Evolutionary conservation across 2,329 filamentous ascomycete genomes (phyloP), one percentile per base, ranked within the genome.

Genomic region (Tolypocladium tundrense): DNA sequence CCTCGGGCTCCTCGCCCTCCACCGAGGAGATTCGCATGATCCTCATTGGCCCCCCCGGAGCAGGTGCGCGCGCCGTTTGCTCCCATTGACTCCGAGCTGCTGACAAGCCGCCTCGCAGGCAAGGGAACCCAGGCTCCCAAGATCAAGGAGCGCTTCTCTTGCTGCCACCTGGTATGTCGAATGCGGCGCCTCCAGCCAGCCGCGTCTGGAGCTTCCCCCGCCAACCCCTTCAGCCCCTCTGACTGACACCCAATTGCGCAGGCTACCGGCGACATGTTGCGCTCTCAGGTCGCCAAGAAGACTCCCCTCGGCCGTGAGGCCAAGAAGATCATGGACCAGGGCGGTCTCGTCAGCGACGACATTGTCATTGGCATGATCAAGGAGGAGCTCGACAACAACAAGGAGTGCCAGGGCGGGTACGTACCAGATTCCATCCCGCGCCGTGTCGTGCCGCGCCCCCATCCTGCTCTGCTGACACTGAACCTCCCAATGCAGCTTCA

Each of bases 301-400:
- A 99, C 94, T 59, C 77, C 89, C 60, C 86, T 99, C 64, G 94
- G 94, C 67, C 85, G 89, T 72, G 91, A 97, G 80, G 94, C 94
- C 65, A 99, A 99, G 87, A 97, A 97, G 86, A 99, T 99, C 76
- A 99, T 99, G 94, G 94, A 99, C 72, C 88, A 93, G 73, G 94
- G 94, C 68, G 93, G 93, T 66, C 86, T 99, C 60, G 94, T 99
- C 73, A 96, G 91, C 75, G 94, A 99, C 76, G 93, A 97, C 73
- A 99, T 99, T 72, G 93, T 99, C 84, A 90, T 99, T 75, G 91
- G 93, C 77, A 99, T 99, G 94, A 99, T 99, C 81, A 93, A 94
- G 85, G 89, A 88, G 73, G 93, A 99, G 82, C 84, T 99, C 55
- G 89, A 95, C 70, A 88, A 83, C 77, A 99, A 99, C 81, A 77